A percentile compares a stretch with the other conserved stretches of the same genome.
Conservation (phyloP, 2,329 filamentous ascomycete genomes). For the Verruconis gallopava region DNA sequence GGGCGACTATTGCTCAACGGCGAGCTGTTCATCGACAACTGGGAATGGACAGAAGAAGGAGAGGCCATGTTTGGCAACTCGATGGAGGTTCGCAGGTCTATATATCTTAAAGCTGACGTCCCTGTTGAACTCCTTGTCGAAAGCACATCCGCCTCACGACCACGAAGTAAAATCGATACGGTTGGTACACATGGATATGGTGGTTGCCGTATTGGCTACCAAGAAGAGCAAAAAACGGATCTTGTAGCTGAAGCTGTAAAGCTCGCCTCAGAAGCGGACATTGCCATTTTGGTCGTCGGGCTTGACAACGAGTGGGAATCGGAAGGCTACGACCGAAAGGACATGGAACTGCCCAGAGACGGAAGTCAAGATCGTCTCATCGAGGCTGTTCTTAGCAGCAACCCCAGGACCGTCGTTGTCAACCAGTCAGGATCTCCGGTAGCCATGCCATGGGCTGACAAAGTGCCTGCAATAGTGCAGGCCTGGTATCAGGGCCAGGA, state of each 20-base stretch:
- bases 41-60: constrained; percentile 56
- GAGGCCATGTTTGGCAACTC: constrained; percentile 61
- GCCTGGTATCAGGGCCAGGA: constrained; percentile 84
- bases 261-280: constrained; percentile 56
- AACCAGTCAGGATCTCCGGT: constrained; percentile 66
- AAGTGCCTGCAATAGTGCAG: constrained; percentile 54
- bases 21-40: constrained; percentile 48
- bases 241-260: constrained; percentile 44
- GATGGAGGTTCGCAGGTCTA: constrained; percentile 48
- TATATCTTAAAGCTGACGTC: constrained; percentile 46
- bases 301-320: constrained; percentile 69
- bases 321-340: constrained; percentile 52
- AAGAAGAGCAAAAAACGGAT: constrained; percentile 51
- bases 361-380: constrained; percentile 53
- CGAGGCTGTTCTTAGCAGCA: constrained; percentile 47
- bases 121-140: constrained; percentile 50
- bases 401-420: constrained; percentile 56
- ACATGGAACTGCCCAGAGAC: constrained; percentile 43
- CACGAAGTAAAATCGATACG: constrained; percentile 44
- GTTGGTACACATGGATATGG: constrained; percentile 53
- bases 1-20: constrained; percentile 49
- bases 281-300: constrained; percentile 66
- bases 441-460: constrained; percentile 55
- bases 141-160: constrained; percentile 54
- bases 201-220: constrained; percentile 58